These are phyloP conservation scores for Monosiga brevicollis DNA, from an alignment of 78 protist species.

Conservation along the genomic window DNA sequence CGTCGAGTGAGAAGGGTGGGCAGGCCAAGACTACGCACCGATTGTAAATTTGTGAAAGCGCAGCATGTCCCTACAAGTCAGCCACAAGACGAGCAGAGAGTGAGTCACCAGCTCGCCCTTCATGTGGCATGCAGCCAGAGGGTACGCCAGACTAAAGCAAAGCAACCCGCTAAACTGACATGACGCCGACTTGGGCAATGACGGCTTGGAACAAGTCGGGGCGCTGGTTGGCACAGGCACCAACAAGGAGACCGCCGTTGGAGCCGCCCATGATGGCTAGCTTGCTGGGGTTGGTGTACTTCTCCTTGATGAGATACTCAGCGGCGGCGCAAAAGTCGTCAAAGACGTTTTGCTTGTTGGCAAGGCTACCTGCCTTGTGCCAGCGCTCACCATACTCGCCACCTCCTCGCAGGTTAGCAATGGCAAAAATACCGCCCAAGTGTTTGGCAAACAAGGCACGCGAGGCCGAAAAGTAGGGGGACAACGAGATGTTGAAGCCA, in stretches of 20 bases:
- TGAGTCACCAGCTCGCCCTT: too few species aligned
- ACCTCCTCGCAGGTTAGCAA: conserved; percentile 93
- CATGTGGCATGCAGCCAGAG: neutral
- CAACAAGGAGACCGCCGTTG: conserved; percentile 88
- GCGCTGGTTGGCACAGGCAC: conserved; percentile 64
- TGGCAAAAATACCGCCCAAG: conserved; percentile 52
- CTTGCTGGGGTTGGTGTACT: conserved; percentile 29
- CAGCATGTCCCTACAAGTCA: conserved; percentile 84
- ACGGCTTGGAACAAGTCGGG: conserved; percentile 75
- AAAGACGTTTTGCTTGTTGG: conserved; percentile 58
- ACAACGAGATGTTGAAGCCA: conserved; percentile 73
- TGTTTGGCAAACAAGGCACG: conserved; percentile 40
- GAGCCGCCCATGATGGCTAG: conserved; percentile 72
- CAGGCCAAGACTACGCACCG: conserved; percentile 29
- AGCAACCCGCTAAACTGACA: neutral
- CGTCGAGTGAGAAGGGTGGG: neutral
- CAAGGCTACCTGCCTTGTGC: conserved; percentile 71
- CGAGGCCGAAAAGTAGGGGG: conserved; percentile 41
- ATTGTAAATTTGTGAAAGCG: conserved; percentile 83
- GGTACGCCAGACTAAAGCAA: neutral
- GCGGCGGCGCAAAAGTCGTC: conserved; percentile 82
- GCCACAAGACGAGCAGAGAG: too few species aligned
- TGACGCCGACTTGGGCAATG: conserved; percentile 28
- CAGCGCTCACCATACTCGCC: conserved; percentile 85
- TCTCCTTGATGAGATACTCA: conserved; percentile 35